phyloP scores from a whole-genome alignment of 2,329 filamentous ascomycete species.

The Fusarium subtropicale region DNA sequence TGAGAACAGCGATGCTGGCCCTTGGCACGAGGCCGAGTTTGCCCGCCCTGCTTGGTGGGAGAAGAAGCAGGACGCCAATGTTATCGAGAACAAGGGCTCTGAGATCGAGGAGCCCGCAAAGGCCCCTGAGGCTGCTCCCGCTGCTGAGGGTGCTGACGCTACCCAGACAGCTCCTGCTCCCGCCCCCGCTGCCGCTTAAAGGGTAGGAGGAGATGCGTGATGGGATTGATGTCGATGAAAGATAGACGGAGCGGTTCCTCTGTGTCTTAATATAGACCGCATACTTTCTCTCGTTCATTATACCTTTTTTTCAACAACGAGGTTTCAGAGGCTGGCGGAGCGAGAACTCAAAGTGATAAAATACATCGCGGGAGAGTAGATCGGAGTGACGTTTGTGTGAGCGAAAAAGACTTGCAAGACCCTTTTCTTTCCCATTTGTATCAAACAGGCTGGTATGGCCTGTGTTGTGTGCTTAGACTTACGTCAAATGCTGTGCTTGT shows the following conservation, averaged over 20 bases:
- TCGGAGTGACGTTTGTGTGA: slow-evolving; percentile 29
- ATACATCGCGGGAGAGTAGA: slow-evolving; percentile 24
- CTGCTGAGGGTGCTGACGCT: slow-evolving; percentile 50
- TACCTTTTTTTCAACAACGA: slow-evolving; percentile 29
- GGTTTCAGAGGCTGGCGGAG: slow-evolving; percentile 27
- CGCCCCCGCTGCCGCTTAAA: slow-evolving; percentile 51
- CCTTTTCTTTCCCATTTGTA: slow-evolving; percentile 3
- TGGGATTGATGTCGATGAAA: slow-evolving; percentile 14
- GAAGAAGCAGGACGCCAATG: slow-evolving; percentile 57
- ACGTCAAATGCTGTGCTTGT: slow-evolving; percentile 29
- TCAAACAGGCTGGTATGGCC: slow-evolving; percentile 5
- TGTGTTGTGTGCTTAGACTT: slow-evolving; percentile 16
- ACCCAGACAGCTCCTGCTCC: slow-evolving; percentile 50
- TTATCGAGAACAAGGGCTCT: slow-evolving; percentile 57
- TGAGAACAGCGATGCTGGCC: slow-evolving; percentile 86
- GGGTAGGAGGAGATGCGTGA: slow-evolving; percentile 11
- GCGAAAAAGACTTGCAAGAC: slow-evolving; percentile 10
- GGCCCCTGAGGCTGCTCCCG: slow-evolving; percentile 50
- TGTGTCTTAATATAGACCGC: slow-evolving; percentile 42
- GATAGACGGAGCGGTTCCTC: slow-evolving; percentile 33
- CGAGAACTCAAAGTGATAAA: slow-evolving; percentile 27
- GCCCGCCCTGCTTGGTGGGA: slow-evolving; percentile 74
- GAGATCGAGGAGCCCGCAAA: slow-evolving; percentile 51
- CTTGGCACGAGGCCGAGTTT: slow-evolving; percentile 83
- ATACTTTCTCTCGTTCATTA: slow-evolving; percentile 39